Evolutionary conservation across 768 basidiomycete genomes (phyloP).

Genomic region (Myochromella boudieri): DNA sequence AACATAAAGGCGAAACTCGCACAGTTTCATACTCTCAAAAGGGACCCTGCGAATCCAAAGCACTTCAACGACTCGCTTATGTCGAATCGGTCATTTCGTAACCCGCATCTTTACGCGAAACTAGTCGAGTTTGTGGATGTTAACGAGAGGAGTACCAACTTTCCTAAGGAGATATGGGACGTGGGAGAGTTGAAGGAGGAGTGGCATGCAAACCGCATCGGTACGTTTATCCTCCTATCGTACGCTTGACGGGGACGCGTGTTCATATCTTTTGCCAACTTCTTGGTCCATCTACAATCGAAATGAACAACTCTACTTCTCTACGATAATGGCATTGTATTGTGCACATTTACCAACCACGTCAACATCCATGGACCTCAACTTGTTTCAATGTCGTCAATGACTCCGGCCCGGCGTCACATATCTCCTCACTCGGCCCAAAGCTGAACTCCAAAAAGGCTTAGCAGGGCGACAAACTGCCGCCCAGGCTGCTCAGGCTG

Average conservation of each 20-base stretch:
- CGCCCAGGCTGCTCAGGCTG: slow-evolving; percentile 45
- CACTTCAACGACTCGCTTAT: slow-evolving; percentile 98
- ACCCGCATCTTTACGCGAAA: slow-evolving; percentile 94
- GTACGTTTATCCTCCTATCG: slow-evolving; percentile 49
- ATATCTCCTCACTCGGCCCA: too few relatives aligned
- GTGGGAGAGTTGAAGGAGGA: slow-evolving; percentile 59
- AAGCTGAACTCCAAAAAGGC: slow-evolving; percentile 63
- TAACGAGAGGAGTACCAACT: slow-evolving; percentile 85
- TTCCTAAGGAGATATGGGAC: slow-evolving; percentile 74
- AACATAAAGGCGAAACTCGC: slow-evolving; percentile 68
- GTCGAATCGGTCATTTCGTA: slow-evolving; percentile 90
- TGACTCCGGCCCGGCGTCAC: too few relatives aligned
- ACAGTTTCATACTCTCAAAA: slow-evolving; percentile 75
- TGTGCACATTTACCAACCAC: too few relatives aligned
- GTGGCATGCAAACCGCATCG: slow-evolving; percentile 80
- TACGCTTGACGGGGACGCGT: too few relatives aligned
- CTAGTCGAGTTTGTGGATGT: slow-evolving; percentile 94
- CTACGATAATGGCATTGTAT: too few relatives aligned
- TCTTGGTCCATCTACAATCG: too few relatives aligned
- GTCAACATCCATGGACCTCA: too few relatives aligned
- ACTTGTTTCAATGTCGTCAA: too few relatives aligned
- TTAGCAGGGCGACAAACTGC: slow-evolving; percentile 64
- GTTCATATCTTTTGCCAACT: too few relatives aligned
- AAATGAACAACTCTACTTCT: too few relatives aligned
- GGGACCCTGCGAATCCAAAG: slow-evolving; percentile 57